Conservation (phyloP, 2,329 filamentous ascomycete species). For the Colletotrichum gigasporum region DNA sequence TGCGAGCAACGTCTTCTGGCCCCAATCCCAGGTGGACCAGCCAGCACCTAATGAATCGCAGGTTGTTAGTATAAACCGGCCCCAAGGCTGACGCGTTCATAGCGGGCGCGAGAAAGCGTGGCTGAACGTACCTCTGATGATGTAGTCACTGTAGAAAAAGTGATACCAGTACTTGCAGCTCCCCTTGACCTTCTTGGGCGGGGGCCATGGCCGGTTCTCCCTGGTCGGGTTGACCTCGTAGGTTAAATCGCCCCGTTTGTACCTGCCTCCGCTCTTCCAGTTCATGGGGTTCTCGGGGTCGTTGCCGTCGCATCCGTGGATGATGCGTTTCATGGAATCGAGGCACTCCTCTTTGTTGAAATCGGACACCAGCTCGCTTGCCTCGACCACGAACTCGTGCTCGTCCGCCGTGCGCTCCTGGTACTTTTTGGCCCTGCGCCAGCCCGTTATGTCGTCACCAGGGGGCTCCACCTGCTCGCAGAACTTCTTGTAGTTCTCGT, state of each 20-base stretch:
- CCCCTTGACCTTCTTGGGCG: constrained; percentile 33
- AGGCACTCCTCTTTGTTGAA: constrained; percentile 35
- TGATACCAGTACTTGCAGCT: constrained; percentile 36
- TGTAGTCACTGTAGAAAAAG: constrained; percentile 32
- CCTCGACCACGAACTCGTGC: constrained; percentile 30
- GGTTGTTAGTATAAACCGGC: too few species aligned
- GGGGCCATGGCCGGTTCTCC: constrained; percentile 36
- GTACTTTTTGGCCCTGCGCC: too few species aligned
- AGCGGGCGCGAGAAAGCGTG: too few species aligned
- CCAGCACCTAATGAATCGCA: too few species aligned
- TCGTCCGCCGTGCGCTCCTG: too few species aligned
- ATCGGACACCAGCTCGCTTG: constrained; percentile 18
- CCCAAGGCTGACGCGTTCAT: too few species aligned
- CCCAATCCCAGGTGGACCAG: constrained; percentile 37
- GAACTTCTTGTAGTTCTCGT: constrained; percentile 40
- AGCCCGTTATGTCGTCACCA: constrained; percentile 31
- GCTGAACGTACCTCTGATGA: constrained; percentile 36
- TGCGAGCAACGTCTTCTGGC: constrained; percentile 36
- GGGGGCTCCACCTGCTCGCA: constrained; percentile 36
- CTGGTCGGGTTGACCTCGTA: constrained; percentile 35
- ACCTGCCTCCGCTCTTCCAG: constrained; percentile 41
- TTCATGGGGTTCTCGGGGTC: constrained; percentile 40
- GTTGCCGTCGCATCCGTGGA: constrained; percentile 41
- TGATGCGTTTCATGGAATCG: constrained; percentile 34
- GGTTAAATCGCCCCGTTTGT: constrained; percentile 36